A percentile compares a stretch with the other conserved stretches of the same genome.
Conservation (phyloP, 1,139 yeast genomes). For the Hanseniaspora uvarum region DNA sequence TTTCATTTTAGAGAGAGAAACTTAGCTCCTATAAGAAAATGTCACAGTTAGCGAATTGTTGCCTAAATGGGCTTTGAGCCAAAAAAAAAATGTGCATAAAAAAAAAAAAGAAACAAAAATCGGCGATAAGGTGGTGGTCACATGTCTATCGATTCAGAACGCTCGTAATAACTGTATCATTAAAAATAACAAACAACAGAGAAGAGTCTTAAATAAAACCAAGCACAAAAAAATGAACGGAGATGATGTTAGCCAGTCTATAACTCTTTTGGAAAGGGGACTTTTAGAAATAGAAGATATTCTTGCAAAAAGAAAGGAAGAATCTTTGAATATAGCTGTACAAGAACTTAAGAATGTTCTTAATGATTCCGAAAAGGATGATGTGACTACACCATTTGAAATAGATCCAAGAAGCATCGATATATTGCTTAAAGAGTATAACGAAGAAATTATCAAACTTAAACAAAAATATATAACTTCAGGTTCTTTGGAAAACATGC, state of each 20-base stretch:
- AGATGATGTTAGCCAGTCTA: not conserved
- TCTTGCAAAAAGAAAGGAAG: conserved; percentile 1
- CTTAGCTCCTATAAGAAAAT: too few species aligned
- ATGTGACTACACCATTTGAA: conserved; percentile 6
- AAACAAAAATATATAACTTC: conserved; percentile 9
- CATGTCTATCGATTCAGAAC: too few species aligned
- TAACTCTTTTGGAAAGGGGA: not conserved
- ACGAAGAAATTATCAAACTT: conserved; percentile 3
- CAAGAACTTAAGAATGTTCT: conserved; percentile 14
- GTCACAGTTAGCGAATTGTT: too few species aligned
- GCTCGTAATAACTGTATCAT: too few species aligned
- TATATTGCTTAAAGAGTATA: conserved; percentile 2
- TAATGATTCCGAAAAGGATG: conserved; percentile 14
- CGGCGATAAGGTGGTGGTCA: too few species aligned
- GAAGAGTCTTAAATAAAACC: not conserved
- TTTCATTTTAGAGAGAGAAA: too few species aligned
- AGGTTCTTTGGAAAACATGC: conserved; percentile 15
- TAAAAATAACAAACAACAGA: not conserved
- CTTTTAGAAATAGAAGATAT: conserved; percentile 2
- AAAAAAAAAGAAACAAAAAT: too few species aligned
- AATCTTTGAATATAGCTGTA: conserved; percentile 5
- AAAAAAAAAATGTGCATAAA: too few species aligned
- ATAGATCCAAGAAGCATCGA: conserved; percentile 14
- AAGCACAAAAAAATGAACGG: not conserved
- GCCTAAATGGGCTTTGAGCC: too few species aligned